Percentiles rank a stretch among this genome's conserved stretches.
Evolutionary conservation across 768 basidiomycete species (phyloP).

Genomic region (Macrolepiota albuminosa): DNA sequence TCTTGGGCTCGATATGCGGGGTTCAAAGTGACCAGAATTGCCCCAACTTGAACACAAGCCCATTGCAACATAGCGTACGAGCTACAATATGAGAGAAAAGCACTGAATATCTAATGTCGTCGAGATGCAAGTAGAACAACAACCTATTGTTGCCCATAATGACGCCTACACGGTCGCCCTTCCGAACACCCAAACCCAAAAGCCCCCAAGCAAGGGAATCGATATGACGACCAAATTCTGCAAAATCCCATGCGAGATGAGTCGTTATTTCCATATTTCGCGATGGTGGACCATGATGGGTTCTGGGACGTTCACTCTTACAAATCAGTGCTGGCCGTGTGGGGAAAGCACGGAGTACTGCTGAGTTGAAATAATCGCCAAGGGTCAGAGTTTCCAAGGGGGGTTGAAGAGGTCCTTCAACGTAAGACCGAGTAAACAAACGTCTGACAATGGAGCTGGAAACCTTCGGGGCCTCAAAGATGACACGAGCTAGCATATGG

Average conservation of each 20-base stretch:
- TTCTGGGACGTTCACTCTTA: constrained; percentile 48
- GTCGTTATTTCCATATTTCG: constrained; percentile 41
- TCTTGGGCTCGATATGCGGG: constrained; percentile 74
- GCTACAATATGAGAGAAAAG: constrained; percentile 28
- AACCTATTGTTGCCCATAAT: constrained; percentile 87
- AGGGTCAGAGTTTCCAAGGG: constrained; percentile 55
- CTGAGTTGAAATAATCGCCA: constrained; percentile 53
- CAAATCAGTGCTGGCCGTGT: constrained; percentile 62
- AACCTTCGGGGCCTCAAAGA: not conserved
- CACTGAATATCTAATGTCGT: not conserved
- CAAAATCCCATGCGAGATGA: constrained; percentile 71
- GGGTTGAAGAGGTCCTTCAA: constrained; percentile 52
- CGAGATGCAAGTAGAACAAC: constrained; percentile 4
- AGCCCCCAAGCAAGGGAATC: constrained; percentile 68
- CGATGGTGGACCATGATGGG: constrained; percentile 58
- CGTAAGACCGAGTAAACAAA: constrained; percentile 43
- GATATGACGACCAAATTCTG: constrained; percentile 63
- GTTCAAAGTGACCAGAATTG: constrained; percentile 77
- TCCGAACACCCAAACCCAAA: constrained; percentile 60
- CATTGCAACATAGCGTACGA: constrained; percentile 80
- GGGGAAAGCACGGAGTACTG: constrained; percentile 46
- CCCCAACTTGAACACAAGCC: constrained; percentile 85
- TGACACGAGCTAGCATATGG: not conserved
- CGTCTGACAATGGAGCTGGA: constrained; percentile 11
- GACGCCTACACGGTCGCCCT: constrained; percentile 74